phyloP scores from a whole-genome alignment of 345 rosid genomes.

The Streptanthus diversifolius region DNA sequence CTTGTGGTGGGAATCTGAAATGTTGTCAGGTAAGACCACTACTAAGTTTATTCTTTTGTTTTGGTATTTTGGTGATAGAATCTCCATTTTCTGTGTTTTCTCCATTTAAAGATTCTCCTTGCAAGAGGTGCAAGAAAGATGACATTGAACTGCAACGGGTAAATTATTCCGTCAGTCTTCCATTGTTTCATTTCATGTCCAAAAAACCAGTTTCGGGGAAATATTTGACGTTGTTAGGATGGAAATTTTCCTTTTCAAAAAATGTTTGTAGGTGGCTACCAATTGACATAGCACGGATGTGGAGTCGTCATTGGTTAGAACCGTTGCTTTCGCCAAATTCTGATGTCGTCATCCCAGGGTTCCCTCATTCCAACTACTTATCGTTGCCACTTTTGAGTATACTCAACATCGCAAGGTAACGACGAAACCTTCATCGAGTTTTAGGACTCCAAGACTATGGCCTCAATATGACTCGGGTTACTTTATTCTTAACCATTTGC shows the following conservation, averaged over 20 bases:
- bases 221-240: not conserved
- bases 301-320: conserved; percentile 99
- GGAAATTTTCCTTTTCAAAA: not conserved
- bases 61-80: not conserved
- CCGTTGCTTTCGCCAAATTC: conserved; percentile 71
- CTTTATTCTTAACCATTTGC: not conserved
- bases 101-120: conserved; percentile 62
- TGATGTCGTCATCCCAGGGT: conserved; percentile 58
- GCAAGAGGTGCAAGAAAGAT: conserved; percentile 77
- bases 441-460: not conserved
- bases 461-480: not conserved
- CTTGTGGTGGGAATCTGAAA: conserved; percentile 93
- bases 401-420: conserved; percentile 89
- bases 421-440: not conserved
- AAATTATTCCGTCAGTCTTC: conserved; percentile 25
- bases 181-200: not conserved
- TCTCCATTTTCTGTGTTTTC: not conserved
- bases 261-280: conserved; percentile 73
- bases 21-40: conserved; percentile 80
- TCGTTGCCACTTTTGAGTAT: conserved; percentile 87
- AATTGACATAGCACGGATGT: conserved; percentile 93
- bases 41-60: not conserved
- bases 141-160: conserved; percentile 93
- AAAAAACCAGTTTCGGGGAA: not conserved
- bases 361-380: conserved; percentile 75